Conservation (phyloP, 1,139 yeast genomes). For the Saccharomyces hybrid region DNA sequence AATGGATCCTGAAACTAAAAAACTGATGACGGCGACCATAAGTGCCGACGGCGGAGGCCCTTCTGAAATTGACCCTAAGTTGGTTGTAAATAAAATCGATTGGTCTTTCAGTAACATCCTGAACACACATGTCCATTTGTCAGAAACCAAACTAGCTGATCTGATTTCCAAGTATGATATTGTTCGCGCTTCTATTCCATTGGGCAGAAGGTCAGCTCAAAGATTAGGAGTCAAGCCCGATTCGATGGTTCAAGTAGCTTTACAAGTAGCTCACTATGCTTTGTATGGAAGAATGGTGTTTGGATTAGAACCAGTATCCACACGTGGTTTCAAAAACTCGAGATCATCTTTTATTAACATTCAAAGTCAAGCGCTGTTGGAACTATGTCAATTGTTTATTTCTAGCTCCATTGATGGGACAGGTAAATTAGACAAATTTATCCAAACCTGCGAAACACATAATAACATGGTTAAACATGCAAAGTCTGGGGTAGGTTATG, state of each 20-base stretch:
- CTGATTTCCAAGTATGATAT: constrained; percentile 65
- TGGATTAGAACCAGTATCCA: constrained; percentile 66
- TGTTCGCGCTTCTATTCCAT: constrained; percentile 37
- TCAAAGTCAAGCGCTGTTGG: constrained; percentile 48
- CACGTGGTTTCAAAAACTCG: constrained; percentile 58
- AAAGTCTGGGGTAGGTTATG: constrained; percentile 59
- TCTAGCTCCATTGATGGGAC: constrained; percentile 38
- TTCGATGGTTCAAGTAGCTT: constrained; percentile 57
- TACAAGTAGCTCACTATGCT: constrained; percentile 67
- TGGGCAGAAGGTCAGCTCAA: constrained; percentile 42
- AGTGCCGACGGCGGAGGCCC: constrained; percentile 5
- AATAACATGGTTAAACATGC: constrained; percentile 43
- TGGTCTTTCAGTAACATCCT: constrained; percentile 47
- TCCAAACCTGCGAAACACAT: constrained; percentile 48
- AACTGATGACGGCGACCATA: constrained; percentile 10
- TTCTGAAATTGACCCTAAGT: constrained; percentile 27
- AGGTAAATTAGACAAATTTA: constrained; percentile 35
- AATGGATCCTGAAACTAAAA: constrained; percentile 33
- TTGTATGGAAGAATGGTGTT: constrained; percentile 63
- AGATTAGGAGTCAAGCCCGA: constrained; percentile 54
- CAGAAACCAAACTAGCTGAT: constrained; percentile 72
- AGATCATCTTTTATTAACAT: constrained; percentile 63
- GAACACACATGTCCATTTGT: constrained; percentile 47
- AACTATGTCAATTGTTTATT: constrained; percentile 54
- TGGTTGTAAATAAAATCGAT: constrained; percentile 39